Evolutionary conservation across 768 basidiomycete species (phyloP).

Genomic region (Lepiota brunneoincarnata): DNA sequence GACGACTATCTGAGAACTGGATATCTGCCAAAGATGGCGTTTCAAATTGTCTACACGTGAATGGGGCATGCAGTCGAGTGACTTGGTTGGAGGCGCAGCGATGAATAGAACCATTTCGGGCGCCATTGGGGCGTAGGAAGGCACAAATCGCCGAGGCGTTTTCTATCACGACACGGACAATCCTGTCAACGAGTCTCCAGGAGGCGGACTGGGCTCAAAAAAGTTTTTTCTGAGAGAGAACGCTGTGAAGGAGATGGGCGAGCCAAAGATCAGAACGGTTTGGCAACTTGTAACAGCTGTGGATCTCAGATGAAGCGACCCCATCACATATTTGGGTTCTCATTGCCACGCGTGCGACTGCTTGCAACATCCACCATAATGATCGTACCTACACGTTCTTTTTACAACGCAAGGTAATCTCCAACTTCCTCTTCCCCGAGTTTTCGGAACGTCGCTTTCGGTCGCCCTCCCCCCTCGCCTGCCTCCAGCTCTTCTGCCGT

Average conservation of each 20-base stretch:
- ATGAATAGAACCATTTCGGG: not conserved
- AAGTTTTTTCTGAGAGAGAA: not conserved
- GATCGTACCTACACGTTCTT: constrained; percentile 14
- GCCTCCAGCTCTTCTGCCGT: constrained; percentile 66
- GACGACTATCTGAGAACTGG: constrained; percentile 3
- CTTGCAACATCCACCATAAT: not conserved
- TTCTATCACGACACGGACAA: not conserved
- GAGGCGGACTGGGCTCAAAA: not conserved
- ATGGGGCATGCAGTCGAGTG: constrained; percentile 9
- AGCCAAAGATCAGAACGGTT: constrained; percentile 9
- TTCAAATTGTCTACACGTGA: constrained; percentile 13
- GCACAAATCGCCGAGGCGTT: not conserved
- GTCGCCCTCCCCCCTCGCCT: constrained; percentile 67
- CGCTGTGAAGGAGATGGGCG: not conserved
- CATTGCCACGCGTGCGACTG: too few species aligned
- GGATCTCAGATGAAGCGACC: constrained; percentile 7
- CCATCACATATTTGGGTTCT: too few species aligned
- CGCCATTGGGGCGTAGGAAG: not conserved
- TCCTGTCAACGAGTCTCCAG: constrained; percentile 2
- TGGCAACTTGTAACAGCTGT: not conserved
- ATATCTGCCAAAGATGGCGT: constrained; percentile 10
- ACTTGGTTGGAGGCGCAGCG: not conserved
- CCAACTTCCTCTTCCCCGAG: constrained; percentile 94
- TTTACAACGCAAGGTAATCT: constrained; percentile 87
- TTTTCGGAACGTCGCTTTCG: constrained; percentile 91